These are phyloP conservation scores for Alisma plantagoaquatica DNA, from an alignment of 106 monocot genomes.

Conservation along the genomic window DNA sequence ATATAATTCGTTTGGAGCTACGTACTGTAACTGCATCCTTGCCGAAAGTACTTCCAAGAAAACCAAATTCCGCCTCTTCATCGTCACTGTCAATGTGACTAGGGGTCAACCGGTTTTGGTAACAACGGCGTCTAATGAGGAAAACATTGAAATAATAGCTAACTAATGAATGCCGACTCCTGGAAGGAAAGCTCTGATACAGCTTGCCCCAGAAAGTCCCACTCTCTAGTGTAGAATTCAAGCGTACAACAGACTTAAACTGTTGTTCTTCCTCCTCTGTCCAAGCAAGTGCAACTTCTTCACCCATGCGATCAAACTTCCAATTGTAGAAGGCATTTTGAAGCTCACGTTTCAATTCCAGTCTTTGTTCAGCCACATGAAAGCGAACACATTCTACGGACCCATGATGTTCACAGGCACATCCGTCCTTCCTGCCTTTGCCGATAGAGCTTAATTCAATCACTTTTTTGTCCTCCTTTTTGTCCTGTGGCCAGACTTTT, in stretches of 20 bases:
- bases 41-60: constrained; percentile 38
- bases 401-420: constrained; percentile 31
- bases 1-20: constrained; percentile 16
- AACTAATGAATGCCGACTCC: constrained; percentile 36
- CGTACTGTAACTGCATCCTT: constrained; percentile 12
- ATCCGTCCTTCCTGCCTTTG: constrained; percentile 37
- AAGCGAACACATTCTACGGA: constrained; percentile 69
- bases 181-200: constrained; percentile 26
- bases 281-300: constrained; percentile 89
- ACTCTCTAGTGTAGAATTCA: constrained; percentile 12
- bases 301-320: constrained; percentile 83
- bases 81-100: constrained; percentile 72
- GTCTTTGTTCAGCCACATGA: constrained; percentile 72
- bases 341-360: constrained; percentile 52
- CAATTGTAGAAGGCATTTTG: constrained; percentile 48
- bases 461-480: constrained; percentile 4
- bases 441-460: constrained; percentile 19
- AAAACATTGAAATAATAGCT: constrained; percentile 96
- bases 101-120: constrained; percentile 69
- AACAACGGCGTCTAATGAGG: constrained; percentile 50
- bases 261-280: constrained; percentile 53
- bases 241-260: constrained; percentile 41
- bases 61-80: constrained; percentile 57
- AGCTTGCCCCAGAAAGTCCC: constrained; percentile 54
- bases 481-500: constrained; percentile 52